A percentile compares a stretch with the other conserved stretches of the same genome.
These are phyloP conservation scores for Dothideomycetes sp. DNA, from an alignment of 2,329 filamentous ascomycete species.

Conservation along the genomic window DNA sequence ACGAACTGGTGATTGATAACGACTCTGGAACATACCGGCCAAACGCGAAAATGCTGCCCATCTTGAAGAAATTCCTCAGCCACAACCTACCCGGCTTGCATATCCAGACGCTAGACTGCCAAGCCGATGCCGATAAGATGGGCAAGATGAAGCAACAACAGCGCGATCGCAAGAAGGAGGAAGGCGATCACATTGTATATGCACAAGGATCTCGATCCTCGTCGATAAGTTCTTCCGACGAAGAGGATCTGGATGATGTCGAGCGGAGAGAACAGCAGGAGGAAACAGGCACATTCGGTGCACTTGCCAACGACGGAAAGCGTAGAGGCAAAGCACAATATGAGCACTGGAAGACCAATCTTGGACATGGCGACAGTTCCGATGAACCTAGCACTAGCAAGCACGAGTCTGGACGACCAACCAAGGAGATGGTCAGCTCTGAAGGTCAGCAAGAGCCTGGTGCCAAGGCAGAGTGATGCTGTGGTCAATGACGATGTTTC, in stretches of 20 bases:
- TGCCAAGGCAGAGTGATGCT: too few species aligned
- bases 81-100: conserved; percentile 67
- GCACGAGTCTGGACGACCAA: too few species aligned
- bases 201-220: conserved; percentile 37
- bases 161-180: conserved; percentile 58
- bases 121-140: conserved; percentile 60
- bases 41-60: conserved; percentile 62
- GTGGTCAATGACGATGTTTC: too few species aligned
- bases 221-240: conserved; percentile 44
- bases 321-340: too few species aligned
- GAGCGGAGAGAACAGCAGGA: conserved; percentile 1
- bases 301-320: too few species aligned
- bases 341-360: too few species aligned
- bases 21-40: conserved; percentile 90
- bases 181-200: conserved; percentile 42
- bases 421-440: too few species aligned
- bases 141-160: conserved; percentile 66
- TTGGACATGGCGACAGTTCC: too few species aligned
- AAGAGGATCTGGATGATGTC: conserved; percentile 41
- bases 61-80: conserved; percentile 59
- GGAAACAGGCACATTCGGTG: neutral
- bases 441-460: too few species aligned
- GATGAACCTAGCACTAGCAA: too few species aligned
- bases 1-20: conserved; percentile 89
- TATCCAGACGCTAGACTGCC: conserved; percentile 63